Percentiles rank a stretch among this genome's conserved stretches.
Evolutionary conservation across 2,329 filamentous ascomycete species (phyloP).

Genomic region (Pestalotiopsis sp.): DNA sequence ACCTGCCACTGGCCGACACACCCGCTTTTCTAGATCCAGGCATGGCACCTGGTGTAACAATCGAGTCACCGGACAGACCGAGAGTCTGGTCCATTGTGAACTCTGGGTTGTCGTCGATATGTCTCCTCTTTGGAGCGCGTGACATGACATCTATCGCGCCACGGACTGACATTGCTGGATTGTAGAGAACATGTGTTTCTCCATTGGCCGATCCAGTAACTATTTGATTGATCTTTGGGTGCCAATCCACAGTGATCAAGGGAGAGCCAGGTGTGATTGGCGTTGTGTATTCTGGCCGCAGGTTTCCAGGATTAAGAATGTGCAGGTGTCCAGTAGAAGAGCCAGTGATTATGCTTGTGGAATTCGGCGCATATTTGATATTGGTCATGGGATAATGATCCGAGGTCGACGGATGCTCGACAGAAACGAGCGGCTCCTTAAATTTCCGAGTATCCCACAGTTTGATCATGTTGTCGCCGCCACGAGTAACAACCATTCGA

Average conservation of each 20-base stretch:
- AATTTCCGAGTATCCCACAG: constrained; percentile 97
- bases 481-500: constrained; percentile 84
- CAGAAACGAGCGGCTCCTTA: constrained; percentile 80
- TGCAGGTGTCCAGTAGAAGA: constrained; percentile 84
- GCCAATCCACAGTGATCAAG: constrained; percentile 86
- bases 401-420: constrained; percentile 78
- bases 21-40: constrained; percentile 61
- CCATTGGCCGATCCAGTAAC: constrained; percentile 89
- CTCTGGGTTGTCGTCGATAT: constrained; percentile 89
- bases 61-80: constrained; percentile 80
- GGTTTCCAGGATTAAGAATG: constrained; percentile 89
- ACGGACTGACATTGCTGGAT: constrained; percentile 75
- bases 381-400: constrained; percentile 81
- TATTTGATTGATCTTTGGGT: constrained; percentile 94
- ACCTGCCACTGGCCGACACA: constrained; percentile 74
- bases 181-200: constrained; percentile 88
- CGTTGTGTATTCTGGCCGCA: constrained; percentile 81
- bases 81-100: constrained; percentile 81
- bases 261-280: constrained; percentile 84
- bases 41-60: constrained; percentile 68
- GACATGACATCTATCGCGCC: constrained; percentile 90
- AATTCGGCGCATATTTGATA: constrained; percentile 85
- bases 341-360: constrained; percentile 83
- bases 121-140: constrained; percentile 88
- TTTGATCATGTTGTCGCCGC: constrained; percentile 91